phyloP scores from a whole-genome alignment of 768 basidiomycete species.

The Lentinula sp. region DNA sequence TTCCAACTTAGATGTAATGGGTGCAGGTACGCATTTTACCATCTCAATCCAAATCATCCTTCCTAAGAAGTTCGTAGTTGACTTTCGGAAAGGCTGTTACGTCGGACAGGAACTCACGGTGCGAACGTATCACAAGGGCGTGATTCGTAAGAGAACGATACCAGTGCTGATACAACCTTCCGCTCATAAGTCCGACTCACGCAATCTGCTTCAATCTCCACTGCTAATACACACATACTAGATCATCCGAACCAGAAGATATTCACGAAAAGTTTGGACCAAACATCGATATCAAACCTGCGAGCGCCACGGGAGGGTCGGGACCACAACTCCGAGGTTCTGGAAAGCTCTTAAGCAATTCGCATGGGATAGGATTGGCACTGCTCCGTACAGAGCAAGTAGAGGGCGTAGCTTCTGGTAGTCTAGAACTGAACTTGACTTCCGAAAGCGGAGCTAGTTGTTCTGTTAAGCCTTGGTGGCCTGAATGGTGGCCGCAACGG shows the following conservation, averaged over 20 bases:
- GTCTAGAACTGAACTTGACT: constrained; percentile 34
- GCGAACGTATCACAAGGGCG: constrained; percentile 91
- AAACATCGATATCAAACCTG: constrained; percentile 32
- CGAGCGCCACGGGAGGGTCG: constrained; percentile 19
- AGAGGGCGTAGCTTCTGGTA: constrained; percentile 43
- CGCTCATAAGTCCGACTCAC: neutral
- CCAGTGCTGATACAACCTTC: constrained; percentile 58
- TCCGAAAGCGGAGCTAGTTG: constrained; percentile 24
- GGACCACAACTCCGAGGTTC: constrained; percentile 60
- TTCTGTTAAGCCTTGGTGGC: constrained; percentile 63
- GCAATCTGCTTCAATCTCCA: constrained; percentile 1
- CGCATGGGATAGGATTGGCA: constrained; percentile 63
- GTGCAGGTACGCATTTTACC: constrained; percentile 59
- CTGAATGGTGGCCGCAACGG: constrained; percentile 51
- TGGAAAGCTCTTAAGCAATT: constrained; percentile 67
- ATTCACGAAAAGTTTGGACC: constrained; percentile 17
- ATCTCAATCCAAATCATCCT: constrained; percentile 4
- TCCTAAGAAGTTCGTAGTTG: constrained; percentile 42
- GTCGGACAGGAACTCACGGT: constrained; percentile 97
- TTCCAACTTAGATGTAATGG: constrained; percentile 92
- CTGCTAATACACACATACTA: neutral
- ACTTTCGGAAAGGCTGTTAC: constrained; percentile 97
- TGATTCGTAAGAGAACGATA: constrained; percentile 83
- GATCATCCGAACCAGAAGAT: neutral
- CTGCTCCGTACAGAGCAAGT: constrained; percentile 77